Evolutionary conservation across 2,329 filamentous ascomycete genomes (phyloP).

Genomic region (Hysterium pulicare): DNA sequence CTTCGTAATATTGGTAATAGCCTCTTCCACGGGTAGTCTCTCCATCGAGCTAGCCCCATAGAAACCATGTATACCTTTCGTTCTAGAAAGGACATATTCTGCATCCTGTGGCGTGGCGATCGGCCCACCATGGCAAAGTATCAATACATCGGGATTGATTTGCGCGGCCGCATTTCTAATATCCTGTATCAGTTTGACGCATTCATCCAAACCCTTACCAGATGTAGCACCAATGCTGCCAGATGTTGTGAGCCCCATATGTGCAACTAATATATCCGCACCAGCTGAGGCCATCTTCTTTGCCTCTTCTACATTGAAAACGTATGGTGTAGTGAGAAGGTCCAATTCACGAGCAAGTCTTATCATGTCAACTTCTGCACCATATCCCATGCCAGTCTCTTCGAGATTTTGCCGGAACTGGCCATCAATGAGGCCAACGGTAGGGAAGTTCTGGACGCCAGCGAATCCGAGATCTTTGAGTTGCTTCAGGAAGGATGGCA

Average conservation of each 20-base stretch:
- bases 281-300: conserved; percentile 61
- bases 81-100: conserved; percentile 58
- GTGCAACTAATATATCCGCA: conserved; percentile 65
- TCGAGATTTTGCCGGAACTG: conserved; percentile 65
- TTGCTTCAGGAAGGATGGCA: conserved; percentile 58
- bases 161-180: conserved; percentile 59
- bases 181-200: conserved; percentile 58
- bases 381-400: conserved; percentile 69
- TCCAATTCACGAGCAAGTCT: conserved; percentile 56
- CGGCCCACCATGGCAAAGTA: conserved; percentile 68
- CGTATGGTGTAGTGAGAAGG: conserved; percentile 67
- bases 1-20: conserved; percentile 58
- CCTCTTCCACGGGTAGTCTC: conserved; percentile 63
- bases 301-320: conserved; percentile 62
- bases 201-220: conserved; percentile 62
- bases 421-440: conserved; percentile 68
- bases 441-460: conserved; percentile 72
- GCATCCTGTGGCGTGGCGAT: conserved; percentile 64
- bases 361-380: conserved; percentile 65
- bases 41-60: conserved; percentile 71
- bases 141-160: conserved; percentile 58
- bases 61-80: conserved; percentile 66
- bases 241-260: conserved; percentile 65
- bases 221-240: conserved; percentile 63
- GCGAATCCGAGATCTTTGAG: conserved; percentile 62